Conservation (phyloP, 768 basidiomycete genomes). For the Tulasnella sp. region DNA sequence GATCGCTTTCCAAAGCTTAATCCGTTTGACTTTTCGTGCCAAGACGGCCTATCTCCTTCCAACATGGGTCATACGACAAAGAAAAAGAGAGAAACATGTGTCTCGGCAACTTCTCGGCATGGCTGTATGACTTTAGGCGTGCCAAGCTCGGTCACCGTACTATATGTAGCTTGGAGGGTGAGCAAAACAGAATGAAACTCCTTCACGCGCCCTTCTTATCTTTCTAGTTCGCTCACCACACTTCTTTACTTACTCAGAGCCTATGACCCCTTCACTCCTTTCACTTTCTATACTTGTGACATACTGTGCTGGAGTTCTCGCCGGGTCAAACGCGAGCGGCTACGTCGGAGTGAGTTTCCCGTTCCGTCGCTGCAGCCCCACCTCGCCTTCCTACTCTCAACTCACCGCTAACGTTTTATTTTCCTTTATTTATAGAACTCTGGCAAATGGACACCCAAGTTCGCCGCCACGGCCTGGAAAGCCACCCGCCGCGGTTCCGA, state of each 20-base stretch:
- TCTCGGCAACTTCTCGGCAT: not conserved
- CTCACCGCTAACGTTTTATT: not conserved
- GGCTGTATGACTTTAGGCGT: too few relatives aligned
- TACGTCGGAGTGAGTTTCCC: not conserved
- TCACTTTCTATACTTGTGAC: not conserved
- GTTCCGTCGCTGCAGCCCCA: too few relatives aligned
- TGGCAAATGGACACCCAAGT: not conserved
- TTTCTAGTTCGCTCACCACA: not conserved
- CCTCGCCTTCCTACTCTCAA: not conserved
- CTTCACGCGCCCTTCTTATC: not conserved
- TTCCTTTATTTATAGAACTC: not conserved
- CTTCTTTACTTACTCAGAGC: not conserved
- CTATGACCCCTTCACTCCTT: not conserved
- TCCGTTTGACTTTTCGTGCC: not conserved
- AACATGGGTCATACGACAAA: not conserved
- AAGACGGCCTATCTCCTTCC: not conserved
- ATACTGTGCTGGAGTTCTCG: not conserved
- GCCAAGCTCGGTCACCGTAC: too few relatives aligned
- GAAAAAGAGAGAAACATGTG: not conserved
- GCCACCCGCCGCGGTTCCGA: not conserved
- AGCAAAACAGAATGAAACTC: not conserved
- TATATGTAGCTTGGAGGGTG: not conserved
- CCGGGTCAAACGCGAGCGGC: not conserved
- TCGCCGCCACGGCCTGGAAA: not conserved
- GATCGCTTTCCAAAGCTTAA: not conserved